These are phyloP conservation scores for Iris pallida DNA, from an alignment of 116 monocot species.

Conservation along the genomic window DNA sequence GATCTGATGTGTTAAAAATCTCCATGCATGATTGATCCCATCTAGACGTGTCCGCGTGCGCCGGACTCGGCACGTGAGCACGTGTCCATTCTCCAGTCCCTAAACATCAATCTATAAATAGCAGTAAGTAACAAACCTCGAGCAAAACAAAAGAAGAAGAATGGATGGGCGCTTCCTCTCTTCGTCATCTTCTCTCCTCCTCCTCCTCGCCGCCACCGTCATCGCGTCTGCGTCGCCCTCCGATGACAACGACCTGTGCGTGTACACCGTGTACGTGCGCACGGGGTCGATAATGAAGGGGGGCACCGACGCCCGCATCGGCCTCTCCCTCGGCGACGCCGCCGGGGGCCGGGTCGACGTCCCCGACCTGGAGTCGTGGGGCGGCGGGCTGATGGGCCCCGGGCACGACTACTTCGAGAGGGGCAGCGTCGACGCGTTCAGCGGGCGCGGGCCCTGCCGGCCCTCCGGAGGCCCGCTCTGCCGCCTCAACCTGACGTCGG, in stretches of 20 bases:
- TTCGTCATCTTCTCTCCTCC: neutral
- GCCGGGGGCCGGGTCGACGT: constrained; percentile 9
- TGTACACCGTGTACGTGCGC: constrained; percentile 54
- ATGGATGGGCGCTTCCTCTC: neutral
- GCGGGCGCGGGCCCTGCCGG: constrained; percentile 55
- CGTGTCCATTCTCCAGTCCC: neutral
- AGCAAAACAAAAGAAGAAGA: neutral
- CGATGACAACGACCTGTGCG: constrained; percentile 23
- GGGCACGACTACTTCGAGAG: constrained; percentile 68
- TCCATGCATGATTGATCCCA: too few relatives aligned
- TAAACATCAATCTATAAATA: neutral
- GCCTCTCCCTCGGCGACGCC: constrained; percentile 33
- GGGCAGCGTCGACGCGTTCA: constrained; percentile 51
- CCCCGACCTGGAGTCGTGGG: constrained; percentile 41
- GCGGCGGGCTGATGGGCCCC: constrained; percentile 54
- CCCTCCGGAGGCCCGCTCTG: constrained; percentile 26
- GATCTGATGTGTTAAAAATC: too few relatives aligned
- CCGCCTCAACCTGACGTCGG: constrained; percentile 58
- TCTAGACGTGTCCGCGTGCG: too few relatives aligned
- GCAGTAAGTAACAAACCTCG: neutral
- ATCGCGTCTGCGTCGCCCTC: neutral
- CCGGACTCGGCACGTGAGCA: neutral
- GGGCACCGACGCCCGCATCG: constrained; percentile 56
- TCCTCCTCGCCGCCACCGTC: constrained; percentile 8
- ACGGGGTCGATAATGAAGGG: constrained; percentile 46